phyloP scores from a whole-genome alignment of 2,329 filamentous ascomycete genomes.

The Exophiala xenobiotica region DNA sequence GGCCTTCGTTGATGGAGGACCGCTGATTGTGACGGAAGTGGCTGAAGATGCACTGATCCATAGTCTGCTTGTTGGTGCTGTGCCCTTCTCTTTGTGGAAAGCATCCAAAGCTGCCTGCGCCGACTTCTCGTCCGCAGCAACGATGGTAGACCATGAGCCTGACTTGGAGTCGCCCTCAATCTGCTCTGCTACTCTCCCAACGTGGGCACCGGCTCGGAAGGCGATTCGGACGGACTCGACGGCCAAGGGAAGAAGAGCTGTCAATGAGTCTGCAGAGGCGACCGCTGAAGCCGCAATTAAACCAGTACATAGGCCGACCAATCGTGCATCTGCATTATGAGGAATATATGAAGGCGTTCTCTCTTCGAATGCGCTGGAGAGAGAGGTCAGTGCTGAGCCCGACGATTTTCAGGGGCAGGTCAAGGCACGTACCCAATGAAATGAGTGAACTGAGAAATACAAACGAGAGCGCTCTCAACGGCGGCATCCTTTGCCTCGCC shows the following conservation, averaged over 20 bases:
- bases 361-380: slow-evolving; percentile 42
- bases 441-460: slow-evolving; percentile 44
- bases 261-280: slow-evolving; percentile 40
- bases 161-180: slow-evolving; percentile 36
- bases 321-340: slow-evolving; percentile 36
- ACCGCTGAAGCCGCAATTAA: slow-evolving; percentile 43
- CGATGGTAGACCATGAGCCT: slow-evolving; percentile 42
- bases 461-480: slow-evolving; percentile 45
- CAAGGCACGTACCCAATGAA: slow-evolving; percentile 43
- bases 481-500: slow-evolving; percentile 37
- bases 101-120: slow-evolving; percentile 29
- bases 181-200: slow-evolving; percentile 39
- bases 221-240: slow-evolving; percentile 45
- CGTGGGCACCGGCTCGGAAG: slow-evolving; percentile 45
- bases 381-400: background rate
- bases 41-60: slow-evolving; percentile 61
- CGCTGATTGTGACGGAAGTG: slow-evolving; percentile 60
- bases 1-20: slow-evolving; percentile 55
- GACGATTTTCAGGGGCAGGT: background rate
- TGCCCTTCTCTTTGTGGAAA: slow-evolving; percentile 41
- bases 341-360: slow-evolving; percentile 42
- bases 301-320: slow-evolving; percentile 47
- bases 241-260: slow-evolving; percentile 43
- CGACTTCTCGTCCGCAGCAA: slow-evolving; percentile 37
- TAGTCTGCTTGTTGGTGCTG: slow-evolving; percentile 52